Evolutionary conservation across 163 green algal genomes (phyloP).

Genomic region (Chlorella variabilis): DNA sequence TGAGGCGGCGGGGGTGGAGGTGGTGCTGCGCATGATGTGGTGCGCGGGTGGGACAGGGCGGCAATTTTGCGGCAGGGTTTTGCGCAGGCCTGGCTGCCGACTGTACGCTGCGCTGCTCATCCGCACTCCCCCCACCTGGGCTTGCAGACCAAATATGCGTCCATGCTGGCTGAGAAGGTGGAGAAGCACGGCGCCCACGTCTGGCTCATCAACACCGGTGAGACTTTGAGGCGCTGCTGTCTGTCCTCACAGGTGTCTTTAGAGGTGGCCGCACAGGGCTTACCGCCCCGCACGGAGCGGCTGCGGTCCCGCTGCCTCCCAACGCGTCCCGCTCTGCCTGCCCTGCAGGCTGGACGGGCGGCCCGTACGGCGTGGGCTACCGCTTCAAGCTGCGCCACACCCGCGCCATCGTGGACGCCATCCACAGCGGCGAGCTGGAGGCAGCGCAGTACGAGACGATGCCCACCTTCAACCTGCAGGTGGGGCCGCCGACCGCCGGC

Average conservation of each 20-base stretch:
- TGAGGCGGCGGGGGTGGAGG: constrained; percentile 37
- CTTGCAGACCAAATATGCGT: constrained; percentile 81
- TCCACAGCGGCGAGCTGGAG: constrained; percentile 90
- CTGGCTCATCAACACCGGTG: constrained; percentile 39
- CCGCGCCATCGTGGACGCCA: constrained; percentile 95
- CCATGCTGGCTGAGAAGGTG: constrained; percentile 96
- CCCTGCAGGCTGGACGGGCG: constrained; percentile 83
- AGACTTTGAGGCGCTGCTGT: no score
- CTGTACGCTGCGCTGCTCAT: no score
- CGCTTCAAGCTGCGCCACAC: constrained; percentile 95
- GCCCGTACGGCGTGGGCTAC: constrained; percentile 88
- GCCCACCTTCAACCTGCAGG: constrained; percentile 87
- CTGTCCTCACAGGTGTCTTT: not conserved
- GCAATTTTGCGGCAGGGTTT: not conserved
- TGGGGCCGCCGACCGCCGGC: constrained; percentile 7
- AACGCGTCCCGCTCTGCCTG: no score
- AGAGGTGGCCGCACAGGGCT: no score
- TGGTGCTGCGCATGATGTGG: no score
- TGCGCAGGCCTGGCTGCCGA: no score
- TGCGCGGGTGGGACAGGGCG: not conserved
- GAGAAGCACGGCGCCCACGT: constrained; percentile 75
- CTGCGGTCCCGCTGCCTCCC: no score
- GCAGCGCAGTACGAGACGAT: constrained; percentile 67
- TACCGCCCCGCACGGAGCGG: no score
- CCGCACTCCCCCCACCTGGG: no score